phyloP scores from a whole-genome alignment of 2,329 filamentous ascomycete genomes.

The Apiospora arundinis region DNA sequence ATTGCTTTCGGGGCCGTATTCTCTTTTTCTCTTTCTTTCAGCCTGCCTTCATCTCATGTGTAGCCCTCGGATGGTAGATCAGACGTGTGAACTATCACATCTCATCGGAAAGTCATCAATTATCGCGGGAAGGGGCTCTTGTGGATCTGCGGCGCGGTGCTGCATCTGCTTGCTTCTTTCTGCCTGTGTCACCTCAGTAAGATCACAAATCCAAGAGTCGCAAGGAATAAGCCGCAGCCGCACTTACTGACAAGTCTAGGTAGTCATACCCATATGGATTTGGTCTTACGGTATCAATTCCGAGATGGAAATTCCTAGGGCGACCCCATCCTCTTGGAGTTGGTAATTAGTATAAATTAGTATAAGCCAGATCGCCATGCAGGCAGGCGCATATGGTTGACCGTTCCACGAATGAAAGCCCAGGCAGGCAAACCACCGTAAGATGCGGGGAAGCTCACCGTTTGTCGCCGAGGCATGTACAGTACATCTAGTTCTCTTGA shows the following conservation, averaged over 20 bases:
- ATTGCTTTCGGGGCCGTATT: not conserved
- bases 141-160: slow-evolving; percentile 1
- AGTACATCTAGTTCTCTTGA: not conserved
- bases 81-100: slow-evolving; percentile 12
- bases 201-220: not conserved
- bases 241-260: not conserved
- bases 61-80: not conserved
- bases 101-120: not conserved
- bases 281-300: not conserved
- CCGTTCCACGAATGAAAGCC: not conserved
- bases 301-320: not conserved
- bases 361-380: not conserved
- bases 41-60: not conserved
- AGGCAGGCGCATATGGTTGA: not conserved
- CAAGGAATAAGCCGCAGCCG: not conserved
- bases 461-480: not conserved
- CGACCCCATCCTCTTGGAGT: not conserved
- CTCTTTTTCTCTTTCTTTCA: not conserved
- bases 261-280: not conserved
- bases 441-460: not conserved
- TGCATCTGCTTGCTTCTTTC: slow-evolving; percentile 13
- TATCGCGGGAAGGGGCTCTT: not conserved
- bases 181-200: not conserved
- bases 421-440: not conserved
- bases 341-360: not conserved